phyloP scores from a whole-genome alignment of 2,329 filamentous ascomycete genomes.

The Trichoderma hamatum region DNA sequence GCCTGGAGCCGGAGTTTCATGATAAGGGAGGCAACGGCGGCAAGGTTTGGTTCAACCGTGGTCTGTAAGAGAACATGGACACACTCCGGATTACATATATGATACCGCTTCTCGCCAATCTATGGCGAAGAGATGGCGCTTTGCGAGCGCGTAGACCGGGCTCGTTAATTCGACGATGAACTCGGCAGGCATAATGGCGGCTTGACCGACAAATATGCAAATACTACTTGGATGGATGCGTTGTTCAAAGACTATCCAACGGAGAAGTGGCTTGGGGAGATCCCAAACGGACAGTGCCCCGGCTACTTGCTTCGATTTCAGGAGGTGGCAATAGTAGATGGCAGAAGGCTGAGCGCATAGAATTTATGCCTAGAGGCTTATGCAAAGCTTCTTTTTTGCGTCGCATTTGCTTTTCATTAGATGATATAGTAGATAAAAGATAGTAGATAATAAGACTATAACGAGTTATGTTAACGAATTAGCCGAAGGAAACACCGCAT shows the following conservation, averaged over 20 bases:
- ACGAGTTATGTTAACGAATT: constrained; percentile 1
- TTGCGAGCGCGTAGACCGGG: not conserved
- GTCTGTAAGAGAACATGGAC: constrained; percentile 62
- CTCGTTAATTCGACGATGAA: not conserved
- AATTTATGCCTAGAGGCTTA: not conserved
- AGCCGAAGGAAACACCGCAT: not conserved
- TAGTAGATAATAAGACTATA: not conserved
- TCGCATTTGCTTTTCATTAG: not conserved
- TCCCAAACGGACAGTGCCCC: not conserved
- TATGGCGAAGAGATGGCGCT: not conserved
- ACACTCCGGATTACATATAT: not conserved
- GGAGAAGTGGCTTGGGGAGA: not conserved
- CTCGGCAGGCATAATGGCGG: not conserved
- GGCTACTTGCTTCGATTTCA: not conserved
- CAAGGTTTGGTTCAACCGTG: constrained; percentile 94
- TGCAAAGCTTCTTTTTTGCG: not conserved
- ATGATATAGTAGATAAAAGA: not conserved
- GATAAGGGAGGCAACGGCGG: constrained; percentile 76
- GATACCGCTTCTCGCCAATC: not conserved
- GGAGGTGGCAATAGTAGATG: constrained; percentile 5
- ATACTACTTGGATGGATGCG: not conserved
- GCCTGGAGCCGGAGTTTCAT: constrained; percentile 84
- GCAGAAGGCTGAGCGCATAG: not conserved
- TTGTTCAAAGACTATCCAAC: not conserved
- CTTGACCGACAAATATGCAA: not conserved